Percentiles rank a stretch among this genome's conserved stretches.
phyloP scores from a whole-genome alignment of 2,329 filamentous ascomycete genomes.

The Rhynchosporium secalis region DNA sequence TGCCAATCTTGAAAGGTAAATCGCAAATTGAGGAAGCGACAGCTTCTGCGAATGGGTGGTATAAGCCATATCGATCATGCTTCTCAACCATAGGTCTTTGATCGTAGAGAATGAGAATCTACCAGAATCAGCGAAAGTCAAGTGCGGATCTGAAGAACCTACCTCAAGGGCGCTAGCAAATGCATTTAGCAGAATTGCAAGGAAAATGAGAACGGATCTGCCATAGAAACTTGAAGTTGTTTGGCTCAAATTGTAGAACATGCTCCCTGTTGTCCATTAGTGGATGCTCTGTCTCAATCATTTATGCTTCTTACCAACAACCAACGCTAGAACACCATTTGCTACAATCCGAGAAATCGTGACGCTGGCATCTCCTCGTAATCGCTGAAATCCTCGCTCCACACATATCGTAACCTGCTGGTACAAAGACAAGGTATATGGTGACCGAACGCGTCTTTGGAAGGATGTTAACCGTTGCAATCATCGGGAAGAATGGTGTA shows the following conservation, averaged over 20 bases:
- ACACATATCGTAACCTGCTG: constrained; percentile 56
- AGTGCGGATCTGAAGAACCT: not conserved
- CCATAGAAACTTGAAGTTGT: constrained; percentile 59
- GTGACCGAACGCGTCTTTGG: constrained; percentile 54
- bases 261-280: constrained; percentile 43
- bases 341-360: constrained; percentile 29
- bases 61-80: constrained; percentile 82
- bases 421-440: constrained; percentile 69
- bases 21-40: constrained; percentile 83
- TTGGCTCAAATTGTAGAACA: constrained; percentile 61
- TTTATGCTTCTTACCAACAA: constrained; percentile 45
- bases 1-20: constrained; percentile 76
- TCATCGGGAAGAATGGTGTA: not conserved
- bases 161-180: constrained; percentile 60
- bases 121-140: constrained; percentile 41
- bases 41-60: constrained; percentile 86
- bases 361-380: constrained; percentile 61
- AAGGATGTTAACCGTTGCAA: constrained; percentile 38
- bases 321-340: constrained; percentile 53
- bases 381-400: constrained; percentile 71
- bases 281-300: not conserved
- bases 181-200: constrained; percentile 65
- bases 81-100: constrained; percentile 62
- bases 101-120: constrained; percentile 62
- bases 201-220: constrained; percentile 64